Evolutionary conservation across 2,329 filamentous ascomycete species (phyloP), one percentile per base, ranked within the genome.

Genomic region (Cadophora malorum): DNA sequence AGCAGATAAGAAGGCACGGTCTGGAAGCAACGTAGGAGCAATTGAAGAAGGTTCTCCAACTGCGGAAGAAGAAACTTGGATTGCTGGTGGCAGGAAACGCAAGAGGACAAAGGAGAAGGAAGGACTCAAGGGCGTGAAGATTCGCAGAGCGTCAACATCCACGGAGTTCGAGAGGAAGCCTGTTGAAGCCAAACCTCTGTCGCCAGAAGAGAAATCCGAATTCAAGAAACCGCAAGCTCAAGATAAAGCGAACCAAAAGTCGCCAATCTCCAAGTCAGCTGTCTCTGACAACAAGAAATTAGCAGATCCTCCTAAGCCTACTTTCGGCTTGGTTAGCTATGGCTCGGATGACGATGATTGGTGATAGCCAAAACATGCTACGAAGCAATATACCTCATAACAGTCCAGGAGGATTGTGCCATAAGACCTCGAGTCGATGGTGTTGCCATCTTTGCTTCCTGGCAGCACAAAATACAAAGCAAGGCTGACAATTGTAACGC

Each of bases 261-360:
- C 45, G 47, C 10, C 19, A 23, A 19, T 60, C 14, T 1, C n/a
- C 6, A 23, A 64, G 23, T n/a, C 59, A 25, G 28, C 10, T 33
- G 12, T 56, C 41, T 21, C 28, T 31, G 25, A 38, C 6, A 47
- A 56, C 21, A 61, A 64, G 14, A 71, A 35, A 41, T 52, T 62
- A n/a, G 61, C 69, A 47, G 50, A 65, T 55, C 69, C 78, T 3
- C 75, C 67, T 7, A 76, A 76, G 12, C 50, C 63, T 23, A 67
- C 77, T 8, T 63, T 82, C 56, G 81, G 81, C 0, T 74, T 89
- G 49, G 86, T 88, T 14, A 82, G 81, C 67, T 89, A 89, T 70
- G 86, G 83, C 5, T 89, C 86, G 0, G 86, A 87, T 56, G 80
- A 82, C 21, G 83, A 84, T 53, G 78, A 76, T 75, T 72, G 69